Evolutionary conservation across 768 basidiomycete species (phyloP).

Genomic region (Erythrobasidium yunnanense): DNA sequence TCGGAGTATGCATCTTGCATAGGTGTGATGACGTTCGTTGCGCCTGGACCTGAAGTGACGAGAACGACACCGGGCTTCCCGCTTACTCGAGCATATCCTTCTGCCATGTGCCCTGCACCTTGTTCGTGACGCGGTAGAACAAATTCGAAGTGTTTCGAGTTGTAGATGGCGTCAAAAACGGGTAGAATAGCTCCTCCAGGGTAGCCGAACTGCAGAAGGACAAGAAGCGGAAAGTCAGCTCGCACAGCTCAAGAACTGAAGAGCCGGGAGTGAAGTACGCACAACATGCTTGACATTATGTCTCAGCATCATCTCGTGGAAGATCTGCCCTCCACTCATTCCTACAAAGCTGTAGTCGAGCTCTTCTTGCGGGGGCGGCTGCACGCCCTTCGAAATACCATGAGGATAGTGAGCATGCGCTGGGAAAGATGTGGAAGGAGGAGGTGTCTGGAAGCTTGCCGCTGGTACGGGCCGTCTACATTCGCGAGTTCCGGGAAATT

Average conservation of each 20-base stretch:
- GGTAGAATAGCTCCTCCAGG: constrained; percentile 70
- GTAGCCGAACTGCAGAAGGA: too few species aligned
- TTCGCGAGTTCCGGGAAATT: not conserved
- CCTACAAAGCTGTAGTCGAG: constrained; percentile 77
- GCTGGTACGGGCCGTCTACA: constrained; percentile 27
- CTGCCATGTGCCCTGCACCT: constrained; percentile 79
- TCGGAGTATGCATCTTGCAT: constrained; percentile 97
- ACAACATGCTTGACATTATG: constrained; percentile 94
- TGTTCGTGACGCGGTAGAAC: constrained; percentile 80
- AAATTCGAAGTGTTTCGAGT: constrained; percentile 39
- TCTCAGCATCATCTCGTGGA: constrained; percentile 99
- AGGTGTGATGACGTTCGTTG: constrained; percentile 92
- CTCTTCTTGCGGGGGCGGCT: constrained; percentile 28
- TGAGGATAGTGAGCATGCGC: not conserved
- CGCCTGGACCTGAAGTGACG: constrained; percentile 94
- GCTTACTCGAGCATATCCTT: constrained; percentile 93
- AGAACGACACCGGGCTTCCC: constrained; percentile 96
- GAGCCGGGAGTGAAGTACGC: too few species aligned
- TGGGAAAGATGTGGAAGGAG: constrained; percentile 13
- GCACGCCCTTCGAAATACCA: not conserved
- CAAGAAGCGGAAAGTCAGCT: not conserved
- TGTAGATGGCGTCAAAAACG: constrained; percentile 99
- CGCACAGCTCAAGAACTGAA: too few species aligned
- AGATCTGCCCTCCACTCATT: constrained; percentile 89
- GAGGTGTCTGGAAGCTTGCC: constrained; percentile 40